phyloP scores from a whole-genome alignment of 768 basidiomycete species.

The Lactarius psammicola region DNA sequence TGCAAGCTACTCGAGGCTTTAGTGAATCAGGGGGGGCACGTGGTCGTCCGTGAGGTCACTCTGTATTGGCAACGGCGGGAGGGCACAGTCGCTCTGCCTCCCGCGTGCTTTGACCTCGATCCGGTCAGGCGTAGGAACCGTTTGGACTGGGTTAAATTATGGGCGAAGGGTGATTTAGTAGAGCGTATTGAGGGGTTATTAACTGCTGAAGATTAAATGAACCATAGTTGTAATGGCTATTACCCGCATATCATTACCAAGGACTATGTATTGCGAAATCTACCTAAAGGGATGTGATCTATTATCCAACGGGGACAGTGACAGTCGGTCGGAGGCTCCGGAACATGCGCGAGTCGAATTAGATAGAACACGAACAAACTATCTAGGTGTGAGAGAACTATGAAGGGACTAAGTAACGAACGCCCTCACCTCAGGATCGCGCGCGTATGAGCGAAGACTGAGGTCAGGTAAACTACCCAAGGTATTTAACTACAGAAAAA shows the following conservation, averaged over 20 bases:
- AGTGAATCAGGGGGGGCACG: slow-evolving; percentile 47
- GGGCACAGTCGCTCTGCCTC: slow-evolving; percentile 45
- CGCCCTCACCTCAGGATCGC: too few species aligned
- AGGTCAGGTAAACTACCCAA: too few species aligned
- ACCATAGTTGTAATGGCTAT: background rate
- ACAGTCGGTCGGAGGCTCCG: too few species aligned
- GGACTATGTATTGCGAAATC: background rate
- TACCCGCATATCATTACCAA: background rate
- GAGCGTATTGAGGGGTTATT: slow-evolving; percentile 32
- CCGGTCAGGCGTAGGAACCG: slow-evolving; percentile 27
- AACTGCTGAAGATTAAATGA: background rate
- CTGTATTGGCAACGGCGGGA: slow-evolving; percentile 51
- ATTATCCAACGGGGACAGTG: background rate
- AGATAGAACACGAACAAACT: too few species aligned
- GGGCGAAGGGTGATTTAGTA: slow-evolving; percentile 27
- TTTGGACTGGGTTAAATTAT: slow-evolving; percentile 30
- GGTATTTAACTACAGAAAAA: too few species aligned
- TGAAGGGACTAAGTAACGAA: too few species aligned
- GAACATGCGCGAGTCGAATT: too few species aligned
- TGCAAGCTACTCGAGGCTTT: slow-evolving; percentile 51
- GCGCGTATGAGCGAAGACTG: too few species aligned
- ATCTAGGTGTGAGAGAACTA: too few species aligned
- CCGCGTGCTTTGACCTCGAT: slow-evolving; percentile 47
- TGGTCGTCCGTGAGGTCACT: slow-evolving; percentile 53
- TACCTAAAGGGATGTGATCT: background rate